These are phyloP conservation scores for Pseudoneurospora amorphoporcata DNA, from an alignment of 495 filamentous ascomycete species.

Conservation along the genomic window DNA sequence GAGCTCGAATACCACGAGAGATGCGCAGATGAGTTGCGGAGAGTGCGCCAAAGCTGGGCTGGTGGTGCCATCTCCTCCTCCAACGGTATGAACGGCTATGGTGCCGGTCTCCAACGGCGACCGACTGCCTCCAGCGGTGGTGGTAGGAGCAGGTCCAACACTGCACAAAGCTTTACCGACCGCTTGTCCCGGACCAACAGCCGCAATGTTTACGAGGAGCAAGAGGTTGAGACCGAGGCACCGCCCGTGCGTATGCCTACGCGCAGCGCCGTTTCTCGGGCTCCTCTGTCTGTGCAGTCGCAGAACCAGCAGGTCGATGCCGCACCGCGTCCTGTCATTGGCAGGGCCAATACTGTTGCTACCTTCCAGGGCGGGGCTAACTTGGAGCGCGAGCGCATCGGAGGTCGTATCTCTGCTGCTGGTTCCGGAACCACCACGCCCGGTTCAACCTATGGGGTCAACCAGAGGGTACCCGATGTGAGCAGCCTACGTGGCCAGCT, in stretches of 20 bases:
- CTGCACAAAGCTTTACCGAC: slow-evolving; percentile 33
- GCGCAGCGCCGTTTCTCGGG: slow-evolving; percentile 41
- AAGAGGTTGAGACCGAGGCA: slow-evolving; percentile 23
- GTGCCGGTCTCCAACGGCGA: slow-evolving; percentile 15
- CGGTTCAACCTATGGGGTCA: slow-evolving; percentile 18
- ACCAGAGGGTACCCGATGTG: slow-evolving; percentile 21
- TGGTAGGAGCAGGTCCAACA: slow-evolving; percentile 36
- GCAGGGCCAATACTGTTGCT: slow-evolving; percentile 16
- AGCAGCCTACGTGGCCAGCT: slow-evolving; percentile 30
- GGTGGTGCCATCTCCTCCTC: slow-evolving; percentile 1
- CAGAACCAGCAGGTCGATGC: not conserved
- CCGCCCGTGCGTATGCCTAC: slow-evolving; percentile 50
- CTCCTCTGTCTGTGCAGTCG: slow-evolving; percentile 23
- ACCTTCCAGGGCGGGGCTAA: slow-evolving; percentile 3
- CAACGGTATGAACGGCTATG: slow-evolving; percentile 5
- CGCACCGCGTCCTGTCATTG: not conserved
- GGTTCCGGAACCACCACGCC: slow-evolving; percentile 15
- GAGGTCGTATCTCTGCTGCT: slow-evolving; percentile 3
- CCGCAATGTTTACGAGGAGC: slow-evolving; percentile 22
- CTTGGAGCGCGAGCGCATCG: slow-evolving; percentile 12
- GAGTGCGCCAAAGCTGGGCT: slow-evolving; percentile 39
- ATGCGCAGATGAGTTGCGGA: slow-evolving; percentile 60
- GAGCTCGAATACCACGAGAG: slow-evolving; percentile 87
- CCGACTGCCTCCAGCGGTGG: slow-evolving; percentile 10
- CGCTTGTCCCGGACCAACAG: slow-evolving; percentile 29